Percentiles rank a stretch among this genome's conserved stretches.
Conservation (phyloP, 2,329 filamentous ascomycete species). For the Trichoderma sp. region DNA sequence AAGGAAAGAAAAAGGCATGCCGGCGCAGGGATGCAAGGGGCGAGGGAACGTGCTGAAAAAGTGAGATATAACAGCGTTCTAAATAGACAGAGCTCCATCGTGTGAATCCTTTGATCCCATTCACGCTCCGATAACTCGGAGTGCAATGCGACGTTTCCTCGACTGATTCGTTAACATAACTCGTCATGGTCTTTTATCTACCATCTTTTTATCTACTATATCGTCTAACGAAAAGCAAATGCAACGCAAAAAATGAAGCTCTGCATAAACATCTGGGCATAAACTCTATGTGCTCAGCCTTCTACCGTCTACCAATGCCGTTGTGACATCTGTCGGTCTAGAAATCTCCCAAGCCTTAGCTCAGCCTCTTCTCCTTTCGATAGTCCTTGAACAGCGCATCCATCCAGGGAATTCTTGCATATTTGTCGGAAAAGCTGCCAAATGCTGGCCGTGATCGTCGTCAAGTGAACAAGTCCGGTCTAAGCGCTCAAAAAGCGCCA, state of each 20-base stretch:
- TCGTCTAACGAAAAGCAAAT: neutral
- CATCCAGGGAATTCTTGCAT: neutral
- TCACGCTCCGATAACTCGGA: neutral
- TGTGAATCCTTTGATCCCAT: neutral
- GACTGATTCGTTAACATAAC: neutral
- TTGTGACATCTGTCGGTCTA: neutral
- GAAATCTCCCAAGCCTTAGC: neutral
- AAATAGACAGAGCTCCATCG: neutral
- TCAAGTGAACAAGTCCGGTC: neutral
- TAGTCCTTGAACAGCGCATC: neutral
- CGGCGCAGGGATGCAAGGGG: neutral
- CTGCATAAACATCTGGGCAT: constrained; percentile 1
- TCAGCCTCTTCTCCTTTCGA: neutral
- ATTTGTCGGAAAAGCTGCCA: neutral
- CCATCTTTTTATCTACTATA: neutral
- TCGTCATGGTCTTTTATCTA: neutral
- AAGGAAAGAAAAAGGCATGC: neutral
- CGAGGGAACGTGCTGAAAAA: neutral
- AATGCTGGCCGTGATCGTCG: neutral
- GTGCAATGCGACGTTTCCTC: neutral
- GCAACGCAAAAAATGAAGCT: neutral
- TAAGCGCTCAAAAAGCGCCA: neutral
- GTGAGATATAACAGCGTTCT: neutral
- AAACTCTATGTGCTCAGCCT: neutral
- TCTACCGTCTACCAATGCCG: neutral